These are phyloP conservation scores for Setomelanomma holmii DNA, from an alignment of 2,329 filamentous ascomycete genomes.

Conservation along the genomic window DNA sequence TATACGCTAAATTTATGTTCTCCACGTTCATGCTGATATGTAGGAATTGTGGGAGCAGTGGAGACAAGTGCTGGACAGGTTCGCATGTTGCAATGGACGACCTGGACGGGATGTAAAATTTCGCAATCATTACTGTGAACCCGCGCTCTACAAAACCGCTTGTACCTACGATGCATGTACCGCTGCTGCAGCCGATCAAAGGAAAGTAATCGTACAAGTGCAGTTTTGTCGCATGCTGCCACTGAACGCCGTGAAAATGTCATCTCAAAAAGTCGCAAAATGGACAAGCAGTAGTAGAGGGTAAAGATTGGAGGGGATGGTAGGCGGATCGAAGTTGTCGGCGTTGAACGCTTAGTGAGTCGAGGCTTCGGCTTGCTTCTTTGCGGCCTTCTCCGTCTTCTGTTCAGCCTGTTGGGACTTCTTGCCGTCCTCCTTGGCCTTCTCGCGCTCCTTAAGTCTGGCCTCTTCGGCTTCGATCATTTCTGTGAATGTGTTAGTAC, in stretches of 20 bases:
- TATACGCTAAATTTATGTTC: neutral
- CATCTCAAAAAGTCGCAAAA: no score
- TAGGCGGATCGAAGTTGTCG: neutral
- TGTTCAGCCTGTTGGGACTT: conserved; percentile 28
- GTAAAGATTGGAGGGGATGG: neutral
- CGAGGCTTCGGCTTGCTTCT: conserved; percentile 15
- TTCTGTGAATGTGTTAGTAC: conserved; percentile 58
- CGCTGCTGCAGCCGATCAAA: conserved; percentile 9
- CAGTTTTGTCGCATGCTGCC: conserved; percentile 3
- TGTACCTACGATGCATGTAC: conserved; percentile 7
- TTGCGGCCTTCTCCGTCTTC: conserved; percentile 27
- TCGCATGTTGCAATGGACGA: no score
- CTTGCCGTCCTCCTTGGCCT: conserved; percentile 21
- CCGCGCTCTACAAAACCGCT: neutral
- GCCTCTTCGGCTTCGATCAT: conserved; percentile 84
- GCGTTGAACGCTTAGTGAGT: neutral
- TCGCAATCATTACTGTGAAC: neutral
- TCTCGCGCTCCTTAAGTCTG: conserved; percentile 58
- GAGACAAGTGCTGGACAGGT: no score
- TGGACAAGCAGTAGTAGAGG: no score
- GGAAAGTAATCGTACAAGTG: conserved; percentile 5
- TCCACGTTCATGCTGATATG: neutral
- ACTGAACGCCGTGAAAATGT: conserved; percentile 25
- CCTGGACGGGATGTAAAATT: neutral
- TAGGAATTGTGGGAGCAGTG: no score